Percentiles rank a stretch among this genome's conserved stretches.
phyloP scores from a whole-genome alignment of 352 stramenopile genomes.

The Pythium dissimile region DNA sequence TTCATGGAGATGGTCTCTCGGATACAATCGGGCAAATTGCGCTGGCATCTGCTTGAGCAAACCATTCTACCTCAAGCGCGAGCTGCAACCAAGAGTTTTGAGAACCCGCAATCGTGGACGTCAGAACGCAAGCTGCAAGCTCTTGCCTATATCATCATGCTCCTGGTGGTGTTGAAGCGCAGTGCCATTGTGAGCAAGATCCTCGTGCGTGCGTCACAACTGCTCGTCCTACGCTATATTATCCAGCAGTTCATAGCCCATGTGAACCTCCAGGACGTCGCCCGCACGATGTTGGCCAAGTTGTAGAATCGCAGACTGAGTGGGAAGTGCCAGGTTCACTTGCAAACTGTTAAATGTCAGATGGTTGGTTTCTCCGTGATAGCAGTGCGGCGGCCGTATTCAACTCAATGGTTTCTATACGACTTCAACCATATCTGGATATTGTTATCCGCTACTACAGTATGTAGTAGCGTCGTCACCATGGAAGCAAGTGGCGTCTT shows the following conservation, averaged over 20 bases:
- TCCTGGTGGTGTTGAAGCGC: slow-evolving; percentile 53
- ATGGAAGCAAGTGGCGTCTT: too few species aligned
- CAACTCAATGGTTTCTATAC: too few species aligned
- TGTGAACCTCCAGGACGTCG: slow-evolving; percentile 29
- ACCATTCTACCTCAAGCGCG: slow-evolving; percentile 49
- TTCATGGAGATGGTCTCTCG: slow-evolving; percentile 47
- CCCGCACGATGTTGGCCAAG: slow-evolving; percentile 23
- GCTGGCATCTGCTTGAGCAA: slow-evolving; percentile 49
- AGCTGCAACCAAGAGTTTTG: slow-evolving; percentile 30
- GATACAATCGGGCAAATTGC: slow-evolving; percentile 48
- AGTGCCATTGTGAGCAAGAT: slow-evolving; percentile 44
- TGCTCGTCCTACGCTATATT: slow-evolving; percentile 57
- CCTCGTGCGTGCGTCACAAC: slow-evolving; percentile 46
- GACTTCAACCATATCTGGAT: too few species aligned
- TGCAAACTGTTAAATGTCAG: too few species aligned
- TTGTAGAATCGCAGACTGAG: slow-evolving; percentile 23
- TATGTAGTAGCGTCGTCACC: too few species aligned
- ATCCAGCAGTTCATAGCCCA: slow-evolving; percentile 48
- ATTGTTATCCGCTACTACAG: too few species aligned
- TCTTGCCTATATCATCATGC: slow-evolving; percentile 45
- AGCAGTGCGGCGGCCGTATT: too few species aligned
- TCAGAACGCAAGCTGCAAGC: slow-evolving; percentile 43
- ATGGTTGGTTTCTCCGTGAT: too few species aligned
- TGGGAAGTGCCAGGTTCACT: too few species aligned
- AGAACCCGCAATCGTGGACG: slow-evolving; percentile 24